Evolutionary conservation across 805 yeast species (phyloP), one percentile per base, ranked within the genome.

Genomic region (Candida maesae): DNA sequence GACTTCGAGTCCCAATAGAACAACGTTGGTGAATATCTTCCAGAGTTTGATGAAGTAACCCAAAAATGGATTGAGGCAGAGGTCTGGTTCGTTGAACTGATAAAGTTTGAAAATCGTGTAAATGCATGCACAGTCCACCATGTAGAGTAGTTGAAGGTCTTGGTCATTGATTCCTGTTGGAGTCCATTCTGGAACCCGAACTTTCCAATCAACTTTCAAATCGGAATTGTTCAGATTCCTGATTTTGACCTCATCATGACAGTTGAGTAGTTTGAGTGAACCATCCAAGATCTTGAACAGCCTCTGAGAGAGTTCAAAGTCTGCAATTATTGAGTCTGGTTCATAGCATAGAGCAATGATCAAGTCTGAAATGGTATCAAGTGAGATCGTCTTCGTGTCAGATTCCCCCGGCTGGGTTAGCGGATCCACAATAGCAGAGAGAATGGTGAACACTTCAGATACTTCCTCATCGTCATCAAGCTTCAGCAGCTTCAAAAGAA

Each of bases 401-500:
- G 69, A 70, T 30, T 81, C 84, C 20, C 73, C 70, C 0, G 93
- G 89, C 50, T 81, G 87, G 1, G 89, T 79, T 50, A 72, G 66
- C 3, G 89, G 87, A 56, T 84, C 90, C 7, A 68, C 66, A 35
- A 76, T 48, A 0, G 66, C 53, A 2, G 72, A 58, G 3, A 74
- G 38, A 1, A 62, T 48, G 6, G 47, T 44, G 37, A 54, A 53
- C 5, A 59, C 17, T 23, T 46, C 37, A 10, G 36, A 28, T 3
- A 41, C 33, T 4, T 35, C 41, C 13, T 47, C 45, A 25, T 50
- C 48, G 1, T 50, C 42, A 2, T 44, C 33, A 2, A 65, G 42
- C 3, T 53, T 51, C 15, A 65, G 40, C 2, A 63, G 39, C 30
- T 52, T 53, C 27, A 52, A 51, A 2, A 68, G 28, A 0, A 64